Base-by-base conservation (phyloP, 2,329 filamentous ascomycete species). In the Helotiales sp. region DNA sequence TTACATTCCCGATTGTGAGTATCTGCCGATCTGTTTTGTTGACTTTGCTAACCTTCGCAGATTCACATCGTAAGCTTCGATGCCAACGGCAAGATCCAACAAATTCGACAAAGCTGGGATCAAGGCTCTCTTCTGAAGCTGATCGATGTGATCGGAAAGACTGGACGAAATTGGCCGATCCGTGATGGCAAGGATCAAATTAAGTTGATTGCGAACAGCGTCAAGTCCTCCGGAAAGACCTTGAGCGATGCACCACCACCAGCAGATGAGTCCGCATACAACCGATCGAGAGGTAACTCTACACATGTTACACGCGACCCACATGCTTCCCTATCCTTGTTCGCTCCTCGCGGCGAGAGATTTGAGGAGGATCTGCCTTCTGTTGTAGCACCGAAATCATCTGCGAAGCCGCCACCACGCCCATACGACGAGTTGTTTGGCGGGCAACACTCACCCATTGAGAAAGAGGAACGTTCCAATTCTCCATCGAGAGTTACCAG, bases 101-200 rank as follows among this genome's bases (percentile, higher is more conserved):
- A 95, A 73, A 90, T 98, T 63, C 90, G 93, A 66, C 85, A 93
- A 66, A 91, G 89, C 73, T 99, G 95, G 95, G 95, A 99, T 73
- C 95, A 99, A 75, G 93, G 87, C 60, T 89, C 91, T 54, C 83
- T 99, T 38, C 83, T 99, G 65, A 98, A 95, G 77, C 89, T 96
- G 74, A 83, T 97, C 63, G 93, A 97, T 62, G 87, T 97, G 56
- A 98, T 99, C 74, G 93, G 95, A 69, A 88, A 87, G 71, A 88
- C 89, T 54, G 91, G 90, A 56, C 90, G 89, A 73, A 96, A 95
- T 76, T 99, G 95, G 95, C 95, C 95, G 54, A 96, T 99, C 71
- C 85, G 86, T 66, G 92, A 96, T 71, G 89, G 88, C 71, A 85
- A 85, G 68, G 92, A 96, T 54, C 93, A 98, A 77, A 81, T 88